Base-by-base conservation (phyloP, 306 rosid genomes). In the Delonix regia region DNA sequence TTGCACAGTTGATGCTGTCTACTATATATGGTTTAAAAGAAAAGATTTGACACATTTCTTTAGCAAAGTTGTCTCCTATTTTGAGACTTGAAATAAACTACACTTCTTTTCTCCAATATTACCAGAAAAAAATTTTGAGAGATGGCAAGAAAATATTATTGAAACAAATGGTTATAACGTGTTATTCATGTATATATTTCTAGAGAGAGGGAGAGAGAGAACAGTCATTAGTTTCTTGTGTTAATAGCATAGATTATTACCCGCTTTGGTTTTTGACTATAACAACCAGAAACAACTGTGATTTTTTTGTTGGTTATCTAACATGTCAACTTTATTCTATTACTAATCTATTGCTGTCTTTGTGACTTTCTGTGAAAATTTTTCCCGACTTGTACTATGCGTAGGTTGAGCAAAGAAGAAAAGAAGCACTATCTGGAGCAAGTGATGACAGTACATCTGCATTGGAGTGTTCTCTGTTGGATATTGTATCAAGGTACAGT, bases 361-460 rank as follows among this genome's bases (percentile, higher is more conserved):
- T 57, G 4, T 41, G 7, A 38, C 41, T 59, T 30, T 22, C n/a
- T 38, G 2, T 22, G 22, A 14, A 57, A 39, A 18, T 44, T 12
- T 60, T 60, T 22, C 36, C 28, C 55, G 34, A 25, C 47, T 75
- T n/a, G 11, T 48, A 48, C 63, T 56, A 82, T 79, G 69, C 63
- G 13, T 71, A 95, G 99, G 98, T 95, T 79, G 98, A 95, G 83
- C 96, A 89, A 82, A 87, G 99, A 77, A 86, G 88, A 85, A 95
- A 92, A 82, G 98, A 89, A 80, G 97, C 97, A 28, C 92, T 92
- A 79, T 76, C 83, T 83, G 87, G 88, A 83, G 73, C 86, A 33
- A 87, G 82, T 75, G 97, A 92, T 80, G 97, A 95, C 71, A 92
- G 85, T 81, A 72, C 86, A 10, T 81, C 89, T 34, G 86, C 88